These are phyloP conservation scores for Kwoniella sp. DNA, from an alignment of 768 basidiomycete species.

Conservation along the genomic window DNA sequence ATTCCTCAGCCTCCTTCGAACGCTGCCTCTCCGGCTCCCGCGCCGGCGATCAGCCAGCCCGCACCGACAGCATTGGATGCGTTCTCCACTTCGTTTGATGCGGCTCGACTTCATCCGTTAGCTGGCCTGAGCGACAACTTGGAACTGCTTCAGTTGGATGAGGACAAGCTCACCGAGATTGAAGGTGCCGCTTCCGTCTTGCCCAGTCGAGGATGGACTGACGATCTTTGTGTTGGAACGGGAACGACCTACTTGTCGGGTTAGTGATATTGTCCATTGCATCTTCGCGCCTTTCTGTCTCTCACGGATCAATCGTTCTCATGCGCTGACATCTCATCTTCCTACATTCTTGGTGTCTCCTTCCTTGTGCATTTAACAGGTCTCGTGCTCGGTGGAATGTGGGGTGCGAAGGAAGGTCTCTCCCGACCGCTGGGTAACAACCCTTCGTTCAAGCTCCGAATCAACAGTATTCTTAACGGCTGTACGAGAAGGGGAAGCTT, in stretches of 20 bases:
- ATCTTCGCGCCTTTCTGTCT: not conserved
- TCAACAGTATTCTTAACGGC: slow-evolving; percentile 96
- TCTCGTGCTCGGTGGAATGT: slow-evolving; percentile 88
- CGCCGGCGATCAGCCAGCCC: slow-evolving; percentile 2
- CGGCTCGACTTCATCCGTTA: slow-evolving; percentile 88
- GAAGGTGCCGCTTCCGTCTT: slow-evolving; percentile 89
- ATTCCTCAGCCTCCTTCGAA: slow-evolving; percentile 6
- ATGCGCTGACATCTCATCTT: not conserved
- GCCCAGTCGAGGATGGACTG: slow-evolving; percentile 95
- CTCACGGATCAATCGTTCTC: not conserved
- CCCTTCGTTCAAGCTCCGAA: slow-evolving; percentile 67
- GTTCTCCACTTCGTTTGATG: slow-evolving; percentile 80
- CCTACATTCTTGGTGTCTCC: slow-evolving; percentile 31
- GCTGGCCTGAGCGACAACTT: slow-evolving; percentile 91
- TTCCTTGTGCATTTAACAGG: slow-evolving; percentile 82
- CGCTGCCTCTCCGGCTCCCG: slow-evolving; percentile 11
- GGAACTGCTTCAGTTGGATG: slow-evolving; percentile 92
- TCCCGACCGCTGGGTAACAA: slow-evolving; percentile 63
- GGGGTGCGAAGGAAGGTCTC: slow-evolving; percentile 95
- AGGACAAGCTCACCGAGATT: slow-evolving; percentile 88
- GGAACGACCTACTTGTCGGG: slow-evolving; percentile 98
- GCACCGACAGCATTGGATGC: slow-evolving; percentile 81
- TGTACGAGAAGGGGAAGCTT: slow-evolving; percentile 95
- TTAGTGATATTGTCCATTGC: slow-evolving; percentile 59
- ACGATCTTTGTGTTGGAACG: slow-evolving; percentile 98